phyloP scores from a whole-genome alignment of 352 stramenopile species.

The Phytophthora sojae region DNA sequence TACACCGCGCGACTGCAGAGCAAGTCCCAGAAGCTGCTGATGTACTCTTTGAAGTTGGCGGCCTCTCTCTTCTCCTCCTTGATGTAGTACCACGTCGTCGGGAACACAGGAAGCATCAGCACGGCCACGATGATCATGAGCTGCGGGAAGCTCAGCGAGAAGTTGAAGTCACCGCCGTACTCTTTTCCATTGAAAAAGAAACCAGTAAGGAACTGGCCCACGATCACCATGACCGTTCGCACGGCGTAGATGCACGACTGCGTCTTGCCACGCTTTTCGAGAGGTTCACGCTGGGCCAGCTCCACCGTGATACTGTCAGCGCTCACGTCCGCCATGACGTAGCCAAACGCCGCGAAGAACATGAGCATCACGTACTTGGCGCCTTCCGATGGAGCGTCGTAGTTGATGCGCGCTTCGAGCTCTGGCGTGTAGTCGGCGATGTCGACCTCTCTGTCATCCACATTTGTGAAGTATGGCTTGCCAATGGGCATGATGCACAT shows the following conservation, averaged over 20 bases:
- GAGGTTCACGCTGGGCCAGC: constrained; percentile 45
- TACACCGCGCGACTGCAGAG: constrained; percentile 49
- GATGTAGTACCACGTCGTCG: constrained; percentile 47
- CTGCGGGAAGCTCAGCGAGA: constrained; percentile 42
- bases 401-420: constrained; percentile 36
- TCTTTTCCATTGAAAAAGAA: constrained; percentile 55
- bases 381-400: constrained; percentile 18
- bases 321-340: constrained; percentile 65
- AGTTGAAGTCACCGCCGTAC: constrained; percentile 55
- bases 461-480: constrained; percentile 46
- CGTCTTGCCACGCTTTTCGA: constrained; percentile 38
- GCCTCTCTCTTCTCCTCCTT: constrained; percentile 41
- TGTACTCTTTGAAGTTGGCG: constrained; percentile 36
- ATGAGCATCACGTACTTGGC: constrained; percentile 54
- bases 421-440: constrained; percentile 25
- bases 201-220: constrained; percentile 38
- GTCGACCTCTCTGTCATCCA: constrained; percentile 24
- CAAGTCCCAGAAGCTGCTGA: constrained; percentile 39
- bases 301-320: constrained; percentile 57
- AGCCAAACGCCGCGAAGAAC: constrained; percentile 60
- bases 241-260: constrained; percentile 50
- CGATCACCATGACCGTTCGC: constrained; percentile 39
- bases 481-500: constrained; percentile 33
- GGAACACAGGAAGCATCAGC: constrained; percentile 27
- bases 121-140: constrained; percentile 46